A percentile compares a stretch with the other conserved stretches of the same genome.
phyloP scores from a whole-genome alignment of 169 alveolate genomes.

The Perkinsus olseni region DNA sequence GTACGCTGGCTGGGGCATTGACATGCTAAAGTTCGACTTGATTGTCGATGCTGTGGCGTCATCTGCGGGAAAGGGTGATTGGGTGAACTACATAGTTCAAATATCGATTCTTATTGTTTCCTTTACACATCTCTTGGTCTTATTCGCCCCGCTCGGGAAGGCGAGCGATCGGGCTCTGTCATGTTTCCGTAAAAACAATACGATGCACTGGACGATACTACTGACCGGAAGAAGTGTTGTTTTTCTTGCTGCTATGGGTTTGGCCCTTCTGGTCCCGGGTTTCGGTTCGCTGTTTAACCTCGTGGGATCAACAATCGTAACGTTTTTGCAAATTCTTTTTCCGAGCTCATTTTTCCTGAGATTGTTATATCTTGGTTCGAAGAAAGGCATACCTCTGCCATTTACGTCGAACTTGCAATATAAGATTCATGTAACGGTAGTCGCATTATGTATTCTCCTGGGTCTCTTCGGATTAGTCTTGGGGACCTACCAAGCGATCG shows the following conservation, averaged over 20 bases:
- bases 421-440: not conserved
- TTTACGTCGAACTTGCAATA: not conserved
- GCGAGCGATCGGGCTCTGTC: not conserved
- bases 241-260: not conserved
- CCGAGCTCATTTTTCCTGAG: not conserved
- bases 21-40: not conserved
- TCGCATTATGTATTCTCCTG: not conserved
- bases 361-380: not conserved
- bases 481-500: not conserved
- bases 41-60: not conserved
- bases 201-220: not conserved
- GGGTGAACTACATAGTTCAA: not conserved
- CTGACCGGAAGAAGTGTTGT: not conserved
- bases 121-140: not conserved
- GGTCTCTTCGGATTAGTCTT: not conserved
- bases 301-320: not conserved
- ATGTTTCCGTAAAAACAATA: not conserved
- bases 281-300: not conserved
- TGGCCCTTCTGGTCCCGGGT: not conserved
- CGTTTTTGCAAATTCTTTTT: not conserved
- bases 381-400: not conserved
- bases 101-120: not conserved
- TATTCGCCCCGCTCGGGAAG: not conserved
- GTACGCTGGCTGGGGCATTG: not conserved
- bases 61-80: not conserved